Evolutionary conservation across 1,139 yeast species (phyloP), one percentile per base, ranked within the genome.

Genomic region (Magnusiomyces suaveolens): DNA sequence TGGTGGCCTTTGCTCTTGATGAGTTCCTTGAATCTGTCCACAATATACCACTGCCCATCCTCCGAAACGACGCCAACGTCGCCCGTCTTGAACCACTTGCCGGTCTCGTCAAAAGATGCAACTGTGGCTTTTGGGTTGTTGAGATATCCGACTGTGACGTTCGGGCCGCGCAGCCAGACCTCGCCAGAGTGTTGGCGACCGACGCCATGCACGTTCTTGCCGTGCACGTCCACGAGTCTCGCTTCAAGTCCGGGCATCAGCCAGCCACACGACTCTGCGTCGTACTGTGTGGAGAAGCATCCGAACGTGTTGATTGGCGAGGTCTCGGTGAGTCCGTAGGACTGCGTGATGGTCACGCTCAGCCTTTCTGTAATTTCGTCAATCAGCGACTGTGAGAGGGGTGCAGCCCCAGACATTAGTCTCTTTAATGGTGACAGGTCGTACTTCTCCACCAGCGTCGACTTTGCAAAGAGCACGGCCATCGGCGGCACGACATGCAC

Each of bases 1-100:
- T 86, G 87, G 67, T 85, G 90, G 57, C 92, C 94, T 69, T 86
- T 90, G 8, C 87, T 75, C 68, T 86, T 85, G 75, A 85, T 86
- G 68, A 85, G 82, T 67, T 85, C 87, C 72, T 86, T 86, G 49
- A 83, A 86, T 57, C 95, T 75, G 66, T 86, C 95, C 56, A 86
- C 79, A 56, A 86, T 82, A 59, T 65, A 72, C 48, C 83, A 70
- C 61, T 83, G 76, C 29, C 84, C 87, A 44, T 74, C 74, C 12
- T 66, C 64, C 46, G 75, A 78, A 50, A 84, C 69, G 46, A 72
- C 70, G 2, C 85, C 90, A 57, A 85, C 79, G 68, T 86, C 95
- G 51, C 95, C 95, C 6, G 95, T 86, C 48, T 76, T 73, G 69
- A 84, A 82, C 89, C 90, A 87, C 18, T 44, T 6, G 29, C 6